phyloP scores from a whole-genome alignment of 2,329 filamentous ascomycete genomes.

The Orbilia javanica region DNA sequence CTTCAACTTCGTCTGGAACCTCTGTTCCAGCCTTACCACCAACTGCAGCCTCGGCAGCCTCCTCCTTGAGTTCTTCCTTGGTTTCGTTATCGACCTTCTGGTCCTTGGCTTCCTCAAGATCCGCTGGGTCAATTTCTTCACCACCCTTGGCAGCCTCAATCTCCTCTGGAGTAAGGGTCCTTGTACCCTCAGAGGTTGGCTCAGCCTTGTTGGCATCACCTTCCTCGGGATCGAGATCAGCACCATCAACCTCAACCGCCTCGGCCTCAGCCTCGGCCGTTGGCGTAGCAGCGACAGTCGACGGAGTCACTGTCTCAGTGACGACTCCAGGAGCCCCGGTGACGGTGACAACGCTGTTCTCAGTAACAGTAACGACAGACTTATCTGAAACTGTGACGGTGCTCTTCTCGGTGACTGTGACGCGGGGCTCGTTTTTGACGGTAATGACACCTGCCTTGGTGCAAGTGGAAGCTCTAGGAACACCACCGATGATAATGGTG shows the following conservation, averaged over 20 bases:
- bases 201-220: neutral
- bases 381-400: neutral
- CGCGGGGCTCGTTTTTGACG: neutral
- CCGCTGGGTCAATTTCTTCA: neutral
- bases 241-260: neutral
- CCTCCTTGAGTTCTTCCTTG: slow-evolving; percentile 9
- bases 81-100: neutral
- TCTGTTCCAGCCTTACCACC: neutral
- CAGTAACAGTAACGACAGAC: neutral
- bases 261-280: neutral
- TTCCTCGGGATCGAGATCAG: neutral
- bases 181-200: neutral
- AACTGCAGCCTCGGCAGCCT: too few species aligned
- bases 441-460: neutral
- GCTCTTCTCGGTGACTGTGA: neutral
- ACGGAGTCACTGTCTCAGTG: neutral
- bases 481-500: neutral
- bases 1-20: neutral
- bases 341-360: neutral
- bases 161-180: neutral
- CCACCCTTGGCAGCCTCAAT: slow-evolving; percentile 3
- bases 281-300: neutral
- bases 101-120: neutral
- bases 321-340: neutral
- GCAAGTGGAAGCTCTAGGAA: neutral